A percentile compares a stretch with the other conserved stretches of the same genome.
phyloP scores from a whole-genome alignment of 257 asterid species.

The Jacaranda mimosifolia region DNA sequence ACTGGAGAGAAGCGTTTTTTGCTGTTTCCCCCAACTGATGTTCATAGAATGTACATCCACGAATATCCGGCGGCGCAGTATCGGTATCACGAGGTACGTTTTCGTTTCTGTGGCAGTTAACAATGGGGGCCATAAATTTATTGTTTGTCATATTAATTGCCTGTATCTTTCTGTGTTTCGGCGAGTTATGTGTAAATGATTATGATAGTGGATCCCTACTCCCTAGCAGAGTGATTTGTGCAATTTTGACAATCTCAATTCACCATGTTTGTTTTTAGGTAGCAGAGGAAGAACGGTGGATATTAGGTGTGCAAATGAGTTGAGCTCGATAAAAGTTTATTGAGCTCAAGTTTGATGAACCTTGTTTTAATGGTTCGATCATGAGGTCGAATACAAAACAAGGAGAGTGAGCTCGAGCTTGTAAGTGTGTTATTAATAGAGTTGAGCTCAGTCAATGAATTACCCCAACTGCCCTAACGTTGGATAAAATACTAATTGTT shows the following conservation, averaged over 20 bases:
- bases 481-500: too few relatives aligned
- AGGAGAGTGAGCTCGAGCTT: too few relatives aligned
- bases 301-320: too few relatives aligned
- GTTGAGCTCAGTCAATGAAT: too few relatives aligned
- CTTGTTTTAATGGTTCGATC: too few relatives aligned
- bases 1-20: constrained; percentile 82
- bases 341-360: too few relatives aligned
- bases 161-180: background rate
- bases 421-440: too few relatives aligned
- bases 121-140: background rate
- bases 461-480: too few relatives aligned
- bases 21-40: constrained; percentile 89
- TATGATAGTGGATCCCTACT: constrained; percentile 6
- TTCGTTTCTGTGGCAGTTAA: background rate
- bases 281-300: background rate
- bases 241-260: background rate
- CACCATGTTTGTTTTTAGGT: background rate
- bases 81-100: constrained; percentile 61
- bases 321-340: too few relatives aligned
- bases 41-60: constrained; percentile 84
- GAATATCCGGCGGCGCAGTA: constrained; percentile 77
- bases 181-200: constrained; percentile 3
- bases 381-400: too few relatives aligned
- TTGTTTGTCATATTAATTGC: background rate
- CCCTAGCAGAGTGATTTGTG: background rate